phyloP scores from a whole-genome alignment of 805 yeast species.

The Pichia rugopelliculosa region DNA sequence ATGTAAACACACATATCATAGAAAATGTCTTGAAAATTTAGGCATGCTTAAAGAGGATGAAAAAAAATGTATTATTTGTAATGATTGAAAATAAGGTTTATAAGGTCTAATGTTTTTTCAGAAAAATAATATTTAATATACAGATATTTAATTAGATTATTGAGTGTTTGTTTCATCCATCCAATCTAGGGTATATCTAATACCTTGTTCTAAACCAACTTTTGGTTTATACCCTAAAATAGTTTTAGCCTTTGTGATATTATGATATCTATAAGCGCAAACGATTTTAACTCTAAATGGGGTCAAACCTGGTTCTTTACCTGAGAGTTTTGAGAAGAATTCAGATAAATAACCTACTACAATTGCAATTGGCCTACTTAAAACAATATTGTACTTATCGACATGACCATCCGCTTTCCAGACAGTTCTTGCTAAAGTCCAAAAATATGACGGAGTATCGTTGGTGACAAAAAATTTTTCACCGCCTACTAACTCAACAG shows the following conservation, averaged over 20 bases:
- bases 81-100: background rate
- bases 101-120: background rate
- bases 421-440: constrained; percentile 94
- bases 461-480: constrained; percentile 87
- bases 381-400: constrained; percentile 58
- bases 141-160: constrained; percentile 1
- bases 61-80: constrained; percentile 37
- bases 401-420: constrained; percentile 95
- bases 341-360: constrained; percentile 77
- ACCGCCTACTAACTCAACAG: constrained; percentile 56
- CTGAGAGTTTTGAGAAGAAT: constrained; percentile 56
- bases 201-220: constrained; percentile 74
- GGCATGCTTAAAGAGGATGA: constrained; percentile 27
- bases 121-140: background rate
- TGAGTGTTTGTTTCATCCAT: constrained; percentile 55
- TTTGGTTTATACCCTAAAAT: constrained; percentile 74
- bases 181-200: constrained; percentile 74
- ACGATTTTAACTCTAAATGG: constrained; percentile 91
- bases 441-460: constrained; percentile 90
- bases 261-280: constrained; percentile 90
- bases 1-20: constrained; percentile 63
- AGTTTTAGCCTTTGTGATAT: constrained; percentile 77
- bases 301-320: constrained; percentile 89
- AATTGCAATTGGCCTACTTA: constrained; percentile 71
- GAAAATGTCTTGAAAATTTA: constrained; percentile 45